Evolutionary conservation across 2,329 filamentous ascomycete genomes (phyloP).

Genomic region (Ascochyta fabae): DNA sequence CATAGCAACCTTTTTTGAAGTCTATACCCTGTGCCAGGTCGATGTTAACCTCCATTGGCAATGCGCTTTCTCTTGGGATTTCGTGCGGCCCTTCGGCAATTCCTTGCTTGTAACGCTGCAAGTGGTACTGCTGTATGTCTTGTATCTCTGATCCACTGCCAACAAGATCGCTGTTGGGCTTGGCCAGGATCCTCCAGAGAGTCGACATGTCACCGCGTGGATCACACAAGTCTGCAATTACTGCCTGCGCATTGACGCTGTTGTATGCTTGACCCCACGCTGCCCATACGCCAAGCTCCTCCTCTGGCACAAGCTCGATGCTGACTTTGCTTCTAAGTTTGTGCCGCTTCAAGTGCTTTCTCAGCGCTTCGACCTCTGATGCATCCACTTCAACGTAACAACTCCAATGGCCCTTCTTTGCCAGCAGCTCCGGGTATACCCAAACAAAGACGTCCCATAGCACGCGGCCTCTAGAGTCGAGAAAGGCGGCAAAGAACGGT

Average conservation of each 20-base stretch:
- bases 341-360: constrained; percentile 80
- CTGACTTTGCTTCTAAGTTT: constrained; percentile 82
- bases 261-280: constrained; percentile 64
- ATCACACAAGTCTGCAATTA: constrained; percentile 28
- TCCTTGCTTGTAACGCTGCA: constrained; percentile 79
- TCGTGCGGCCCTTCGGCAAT: constrained; percentile 86
- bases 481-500: constrained; percentile 74
- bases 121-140: constrained; percentile 65
- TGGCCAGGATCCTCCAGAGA: constrained; percentile 14
- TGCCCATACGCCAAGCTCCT: constrained; percentile 74
- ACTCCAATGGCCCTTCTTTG: constrained; percentile 50
- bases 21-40: constrained; percentile 86
- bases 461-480: constrained; percentile 81
- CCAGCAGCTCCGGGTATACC: constrained; percentile 37
- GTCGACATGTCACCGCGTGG: constrained; percentile 25
- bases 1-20: constrained; percentile 95
- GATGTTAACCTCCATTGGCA: constrained; percentile 89
- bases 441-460: constrained; percentile 93
- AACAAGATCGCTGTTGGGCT: constrained; percentile 8
- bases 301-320: constrained; percentile 63
- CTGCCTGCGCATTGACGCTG: constrained; percentile 7
- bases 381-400: constrained; percentile 87
- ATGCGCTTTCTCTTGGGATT: constrained; percentile 70
- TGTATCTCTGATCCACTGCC: constrained; percentile 11
- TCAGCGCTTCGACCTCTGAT: constrained; percentile 65